Percentiles rank a stretch among this genome's conserved stretches.
phyloP scores from a whole-genome alignment of 345 rosid species.

The Brassica incana region DNA sequence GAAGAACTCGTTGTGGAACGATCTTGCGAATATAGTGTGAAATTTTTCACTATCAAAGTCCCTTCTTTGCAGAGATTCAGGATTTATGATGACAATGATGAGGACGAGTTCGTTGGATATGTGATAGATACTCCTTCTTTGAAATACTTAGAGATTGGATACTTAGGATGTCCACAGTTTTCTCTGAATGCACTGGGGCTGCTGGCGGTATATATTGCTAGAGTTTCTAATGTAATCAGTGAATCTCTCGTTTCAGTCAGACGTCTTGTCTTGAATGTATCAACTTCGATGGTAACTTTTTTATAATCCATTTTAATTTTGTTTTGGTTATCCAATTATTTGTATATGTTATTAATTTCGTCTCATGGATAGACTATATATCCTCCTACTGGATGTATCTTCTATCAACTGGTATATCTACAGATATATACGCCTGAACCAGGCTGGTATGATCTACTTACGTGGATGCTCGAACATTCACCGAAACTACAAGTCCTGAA shows the following conservation, averaged over 20 bases:
- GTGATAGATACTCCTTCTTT: neutral
- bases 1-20: neutral
- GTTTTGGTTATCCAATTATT: neutral
- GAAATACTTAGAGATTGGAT: neutral
- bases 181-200: neutral
- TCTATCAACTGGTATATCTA: neutral
- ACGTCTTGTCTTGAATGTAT: neutral
- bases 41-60: neutral
- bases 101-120: neutral
- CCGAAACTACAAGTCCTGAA: neutral
- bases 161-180: neutral
- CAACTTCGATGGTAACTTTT: neutral
- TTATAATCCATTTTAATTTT: neutral
- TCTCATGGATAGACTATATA: neutral
- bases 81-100: neutral
- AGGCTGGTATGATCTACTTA: neutral
- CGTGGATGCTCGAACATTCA: neutral
- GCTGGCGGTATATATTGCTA: neutral
- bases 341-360: neutral
- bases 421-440: neutral
- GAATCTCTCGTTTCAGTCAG: neutral
- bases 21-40: neutral
- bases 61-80: neutral
- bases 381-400: neutral
- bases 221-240: neutral